A percentile compares a stretch with the other conserved stretches of the same genome.
These are phyloP conservation scores for Rutstroemia sydowiana DNA, from an alignment of 2,329 filamentous ascomycete species.

Conservation along the genomic window DNA sequence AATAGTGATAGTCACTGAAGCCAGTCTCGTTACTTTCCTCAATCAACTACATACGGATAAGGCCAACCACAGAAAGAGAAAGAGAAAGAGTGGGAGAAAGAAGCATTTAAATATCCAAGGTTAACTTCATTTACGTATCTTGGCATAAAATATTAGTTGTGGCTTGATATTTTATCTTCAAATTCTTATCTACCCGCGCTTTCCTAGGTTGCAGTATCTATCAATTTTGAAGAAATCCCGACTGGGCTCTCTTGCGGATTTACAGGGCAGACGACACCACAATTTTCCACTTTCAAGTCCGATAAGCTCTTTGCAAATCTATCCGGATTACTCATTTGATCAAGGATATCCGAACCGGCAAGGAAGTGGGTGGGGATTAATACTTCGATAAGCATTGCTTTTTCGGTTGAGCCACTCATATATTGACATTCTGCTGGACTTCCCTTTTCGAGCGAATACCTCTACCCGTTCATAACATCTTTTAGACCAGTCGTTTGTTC, in stretches of 20 bases:
- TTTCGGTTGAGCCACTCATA: conserved; percentile 2
- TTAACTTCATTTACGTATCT: conserved; percentile 4
- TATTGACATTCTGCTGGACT: conserved; percentile 1
- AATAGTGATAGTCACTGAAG: conserved; percentile 21
- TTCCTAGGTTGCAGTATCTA: neutral
- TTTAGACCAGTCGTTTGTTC: neutral
- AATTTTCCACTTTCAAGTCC: conserved; percentile 3
- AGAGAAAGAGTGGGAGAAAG: neutral
- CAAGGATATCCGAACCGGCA: conserved; percentile 4
- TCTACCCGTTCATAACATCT: neutral
- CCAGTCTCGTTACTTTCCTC: neutral
- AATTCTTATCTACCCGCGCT: conserved; percentile 10
- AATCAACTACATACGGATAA: neutral
- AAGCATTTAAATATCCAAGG: neutral
- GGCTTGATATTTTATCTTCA: conserved; percentile 1
- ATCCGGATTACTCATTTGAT: neutral
- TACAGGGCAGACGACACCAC: conserved; percentile 9
- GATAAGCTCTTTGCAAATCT: conserved; percentile 8
- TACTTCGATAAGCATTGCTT: conserved; percentile 1
- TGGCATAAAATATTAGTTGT: neutral
- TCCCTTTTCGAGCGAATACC: conserved; percentile 4
- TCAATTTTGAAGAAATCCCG: no score
- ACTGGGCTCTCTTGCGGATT: conserved; percentile 7
- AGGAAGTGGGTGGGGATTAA: conserved; percentile 7
- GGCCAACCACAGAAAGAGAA: neutral